Base-by-base conservation (phyloP, 2,329 filamentous ascomycete species). In the Didymella pinodella region DNA sequence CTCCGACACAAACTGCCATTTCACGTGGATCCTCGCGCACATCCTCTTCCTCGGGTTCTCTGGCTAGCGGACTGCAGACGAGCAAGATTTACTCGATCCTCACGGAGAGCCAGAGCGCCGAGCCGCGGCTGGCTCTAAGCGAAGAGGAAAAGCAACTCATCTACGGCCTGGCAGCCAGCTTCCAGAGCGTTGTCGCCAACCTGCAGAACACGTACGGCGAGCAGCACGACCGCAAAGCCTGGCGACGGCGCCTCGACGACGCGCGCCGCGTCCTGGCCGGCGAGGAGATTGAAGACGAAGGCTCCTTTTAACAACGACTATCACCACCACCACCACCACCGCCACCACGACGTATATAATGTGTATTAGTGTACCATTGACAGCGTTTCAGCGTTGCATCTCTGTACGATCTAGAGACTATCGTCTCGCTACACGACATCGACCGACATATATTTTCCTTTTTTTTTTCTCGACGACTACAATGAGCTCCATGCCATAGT, bases 251-350 rank as follows among this genome's bases (percentile, higher is more conserved):
- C 65, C 83, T 97, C 49, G 91, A 96, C 65, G 86, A 87, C 51
- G 93, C 92, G 5, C 86, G 88, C 59, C 83, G 86, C 51, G 84
- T 91, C 3, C 80, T 96, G 29, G 91, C 94, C 65, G 91, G 91
- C 5, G 79, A 88, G 59, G 69, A 69, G n/a, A 28, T 61, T 3
- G 79, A 88, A 59, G 67, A 69, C 28, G 69, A 71, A 34, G 59
- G 65, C 28, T 65, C 69, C 7, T 73, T 73, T 5, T 59, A 22
- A 47, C 29, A 43, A 54, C 18, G 7, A 46, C 7, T 49, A 67
- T 48, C 68, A 51, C 34, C 20, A 34, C 12, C 18, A 46, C 7
- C 51, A 67, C 50, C 68, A 51, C 34, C 20, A 34, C 12, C n/a
- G n/a, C n/a, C 51, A 67, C 50, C 68, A 53, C 34, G n/a, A 34